Evolutionary conservation across 2,329 filamentous ascomycete genomes (phyloP).

Genomic region (Beauveria caledonica): DNA sequence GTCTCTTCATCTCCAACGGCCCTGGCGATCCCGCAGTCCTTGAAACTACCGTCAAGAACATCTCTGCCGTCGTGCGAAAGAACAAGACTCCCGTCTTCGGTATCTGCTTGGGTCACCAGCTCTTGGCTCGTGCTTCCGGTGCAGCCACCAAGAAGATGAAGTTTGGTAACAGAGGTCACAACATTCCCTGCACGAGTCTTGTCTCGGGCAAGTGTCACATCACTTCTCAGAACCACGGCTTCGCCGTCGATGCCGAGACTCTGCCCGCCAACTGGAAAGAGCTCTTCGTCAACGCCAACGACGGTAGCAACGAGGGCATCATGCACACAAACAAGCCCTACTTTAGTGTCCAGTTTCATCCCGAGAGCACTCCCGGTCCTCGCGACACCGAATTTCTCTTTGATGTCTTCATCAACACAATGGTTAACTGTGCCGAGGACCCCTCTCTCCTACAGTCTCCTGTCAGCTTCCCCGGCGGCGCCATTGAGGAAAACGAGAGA

Average conservation of each 20-base stretch:
- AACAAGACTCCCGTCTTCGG: slow-evolving; percentile 84
- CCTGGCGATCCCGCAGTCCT: slow-evolving; percentile 90
- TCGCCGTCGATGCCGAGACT: slow-evolving; percentile 74
- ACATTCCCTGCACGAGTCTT: slow-evolving; percentile 95
- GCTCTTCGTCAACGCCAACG: slow-evolving; percentile 96
- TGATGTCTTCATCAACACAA: slow-evolving; percentile 87
- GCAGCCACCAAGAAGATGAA: slow-evolving; percentile 93
- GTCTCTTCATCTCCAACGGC: slow-evolving; percentile 95
- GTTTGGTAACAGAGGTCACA: slow-evolving; percentile 97
- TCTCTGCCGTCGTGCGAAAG: slow-evolving; percentile 66
- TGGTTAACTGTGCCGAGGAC: slow-evolving; percentile 63
- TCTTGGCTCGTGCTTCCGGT: slow-evolving; percentile 80
- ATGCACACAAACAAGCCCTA: slow-evolving; percentile 77
- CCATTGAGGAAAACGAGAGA: slow-evolving; percentile 67
- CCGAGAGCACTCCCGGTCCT: slow-evolving; percentile 91
- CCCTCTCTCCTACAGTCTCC: slow-evolving; percentile 59
- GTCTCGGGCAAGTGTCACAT: slow-evolving; percentile 96
- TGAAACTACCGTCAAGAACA: slow-evolving; percentile 69
- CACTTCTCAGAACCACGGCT: slow-evolving; percentile 98
- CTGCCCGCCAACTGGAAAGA: slow-evolving; percentile 79
- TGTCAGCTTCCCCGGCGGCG: slow-evolving; percentile 82
- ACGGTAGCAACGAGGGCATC: slow-evolving; percentile 96
- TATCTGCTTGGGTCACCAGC: slow-evolving; percentile 92
- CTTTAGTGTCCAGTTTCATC: slow-evolving; percentile 99
- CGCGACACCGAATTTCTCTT: slow-evolving; percentile 95